A percentile compares a stretch with the other conserved stretches of the same genome.
phyloP scores from a whole-genome alignment of 1,284 basidiomycete genomes.

The Naganishia sp. region DNA sequence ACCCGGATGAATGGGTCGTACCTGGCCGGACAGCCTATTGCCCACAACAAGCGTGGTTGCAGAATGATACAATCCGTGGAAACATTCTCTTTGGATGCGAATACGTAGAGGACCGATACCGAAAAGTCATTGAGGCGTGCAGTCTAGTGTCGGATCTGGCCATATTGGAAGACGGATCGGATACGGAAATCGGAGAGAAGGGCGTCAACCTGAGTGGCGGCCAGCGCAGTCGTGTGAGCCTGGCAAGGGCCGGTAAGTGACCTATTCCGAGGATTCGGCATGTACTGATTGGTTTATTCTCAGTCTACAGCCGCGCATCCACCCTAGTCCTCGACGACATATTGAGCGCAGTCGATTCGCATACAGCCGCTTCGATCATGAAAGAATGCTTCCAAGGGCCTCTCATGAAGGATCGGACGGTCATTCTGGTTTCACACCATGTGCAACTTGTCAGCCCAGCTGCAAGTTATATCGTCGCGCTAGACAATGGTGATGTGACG shows the following conservation, averaged over 20 bases:
- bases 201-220: conserved; percentile 53
- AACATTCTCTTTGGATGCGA: conserved; percentile 70
- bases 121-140: conserved; percentile 73
- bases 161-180: conserved; percentile 76
- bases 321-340: conserved; percentile 66
- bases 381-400: conserved; percentile 79
- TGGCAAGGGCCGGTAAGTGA: conserved; percentile 33
- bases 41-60: conserved; percentile 81
- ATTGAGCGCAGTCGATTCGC: conserved; percentile 58
- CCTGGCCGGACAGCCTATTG: conserved; percentile 63
- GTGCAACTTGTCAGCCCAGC: conserved; percentile 49
- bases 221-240: conserved; percentile 11
- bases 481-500: conserved; percentile 81
- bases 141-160: conserved; percentile 73
- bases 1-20: conserved; percentile 68
- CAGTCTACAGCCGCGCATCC: conserved; percentile 65
- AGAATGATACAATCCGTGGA: conserved; percentile 59
- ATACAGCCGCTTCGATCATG: conserved; percentile 82
- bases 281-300: conserved; percentile 68
- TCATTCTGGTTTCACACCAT: conserved; percentile 87
- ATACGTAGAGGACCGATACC: conserved; percentile 68
- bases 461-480: conserved; percentile 59
- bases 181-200: conserved; percentile 69
- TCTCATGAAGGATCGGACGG: conserved; percentile 74
- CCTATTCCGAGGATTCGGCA: conserved; percentile 61